Percentiles rank a stretch among this genome's conserved stretches.
Conservation (phyloP, 768 basidiomycete genomes). For the Pulveroboletus frians region DNA sequence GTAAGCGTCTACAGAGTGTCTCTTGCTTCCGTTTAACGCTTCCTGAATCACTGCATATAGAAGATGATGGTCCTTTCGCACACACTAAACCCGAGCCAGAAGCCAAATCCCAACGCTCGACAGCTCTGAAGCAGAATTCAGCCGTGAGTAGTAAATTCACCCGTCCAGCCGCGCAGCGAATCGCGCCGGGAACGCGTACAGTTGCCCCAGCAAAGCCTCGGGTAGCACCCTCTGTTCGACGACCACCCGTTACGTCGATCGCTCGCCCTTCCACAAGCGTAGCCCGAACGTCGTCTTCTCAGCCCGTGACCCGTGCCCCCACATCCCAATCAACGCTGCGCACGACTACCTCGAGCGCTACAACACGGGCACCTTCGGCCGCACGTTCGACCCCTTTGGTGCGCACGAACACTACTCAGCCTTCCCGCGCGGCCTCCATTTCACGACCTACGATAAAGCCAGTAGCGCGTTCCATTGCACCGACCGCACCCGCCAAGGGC, state of each 20-base stretch:
- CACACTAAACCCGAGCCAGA: conserved; percentile 5
- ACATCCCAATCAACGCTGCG: conserved; percentile 19
- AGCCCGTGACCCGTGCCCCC: conserved; percentile 21
- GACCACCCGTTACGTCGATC: conserved; percentile 4
- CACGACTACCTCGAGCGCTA: conserved; percentile 14
- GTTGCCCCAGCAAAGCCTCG: conserved; percentile 4
- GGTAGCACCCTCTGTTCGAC: conserved; percentile 7
- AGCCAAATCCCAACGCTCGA: conserved; percentile 8
- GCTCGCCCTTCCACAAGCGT: conserved; percentile 6
- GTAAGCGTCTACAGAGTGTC: conserved; percentile 11
- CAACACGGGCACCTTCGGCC: conserved; percentile 17
- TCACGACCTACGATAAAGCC: conserved; percentile 10
- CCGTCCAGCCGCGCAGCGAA: conserved; percentile 11
- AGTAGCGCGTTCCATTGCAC: conserved; percentile 2
- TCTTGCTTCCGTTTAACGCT: background rate
- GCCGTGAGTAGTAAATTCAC: background rate
- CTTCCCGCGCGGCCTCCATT: conserved; percentile 5
- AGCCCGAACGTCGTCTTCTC: conserved; percentile 12
- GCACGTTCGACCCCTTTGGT: conserved; percentile 16
- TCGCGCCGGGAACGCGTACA: background rate
- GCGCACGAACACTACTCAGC: conserved; percentile 2
- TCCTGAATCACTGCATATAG: conserved; percentile 4
- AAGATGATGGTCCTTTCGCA: conserved; percentile 29
- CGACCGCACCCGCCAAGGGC: conserved; percentile 1
- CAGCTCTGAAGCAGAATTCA: background rate